phyloP scores from a whole-genome alignment of 371 early-diverging fungal species.

The Mortierella sp. region DNA sequence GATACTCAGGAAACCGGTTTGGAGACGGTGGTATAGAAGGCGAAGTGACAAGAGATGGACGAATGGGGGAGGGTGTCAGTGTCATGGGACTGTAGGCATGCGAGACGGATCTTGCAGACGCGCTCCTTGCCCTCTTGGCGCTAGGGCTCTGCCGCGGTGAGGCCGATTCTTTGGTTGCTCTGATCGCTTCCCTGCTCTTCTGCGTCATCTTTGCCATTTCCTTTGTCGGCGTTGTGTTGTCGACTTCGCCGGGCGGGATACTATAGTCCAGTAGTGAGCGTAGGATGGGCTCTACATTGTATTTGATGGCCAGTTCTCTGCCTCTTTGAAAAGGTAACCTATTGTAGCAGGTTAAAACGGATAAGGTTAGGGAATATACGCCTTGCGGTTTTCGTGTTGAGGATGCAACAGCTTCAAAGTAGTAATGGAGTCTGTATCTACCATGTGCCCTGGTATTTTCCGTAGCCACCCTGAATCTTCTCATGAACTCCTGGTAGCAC shows the following conservation, averaged over 20 bases:
- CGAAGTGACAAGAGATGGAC: conserved; percentile 41
- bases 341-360: not conserved
- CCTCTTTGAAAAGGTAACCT: conserved; percentile 89
- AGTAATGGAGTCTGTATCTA: not conserved
- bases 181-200: conserved; percentile 16
- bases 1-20: conserved; percentile 31
- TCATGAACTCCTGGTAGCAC: conserved; percentile 85
- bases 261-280: conserved; percentile 76
- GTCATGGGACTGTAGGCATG: conserved; percentile 22
- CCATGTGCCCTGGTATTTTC: conserved; percentile 90
- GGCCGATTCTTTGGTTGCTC: conserved; percentile 22
- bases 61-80: conserved; percentile 48
- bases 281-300: conserved; percentile 69
- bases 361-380: too few species aligned
- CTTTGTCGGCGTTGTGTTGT: conserved; percentile 41
- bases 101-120: conserved; percentile 21
- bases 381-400: too few species aligned
- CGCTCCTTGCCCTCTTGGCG: conserved; percentile 22
- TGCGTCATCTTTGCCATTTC: conserved; percentile 39
- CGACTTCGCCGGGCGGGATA: conserved; percentile 49
- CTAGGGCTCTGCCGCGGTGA: conserved; percentile 37
- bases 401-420: too few species aligned
- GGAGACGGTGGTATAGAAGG: conserved; percentile 43
- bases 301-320: conserved; percentile 76
- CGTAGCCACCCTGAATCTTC: conserved; percentile 96